phyloP scores from a whole-genome alignment of 2,329 filamentous ascomycete species.

The Pseudogymnoascus sp. region DNA sequence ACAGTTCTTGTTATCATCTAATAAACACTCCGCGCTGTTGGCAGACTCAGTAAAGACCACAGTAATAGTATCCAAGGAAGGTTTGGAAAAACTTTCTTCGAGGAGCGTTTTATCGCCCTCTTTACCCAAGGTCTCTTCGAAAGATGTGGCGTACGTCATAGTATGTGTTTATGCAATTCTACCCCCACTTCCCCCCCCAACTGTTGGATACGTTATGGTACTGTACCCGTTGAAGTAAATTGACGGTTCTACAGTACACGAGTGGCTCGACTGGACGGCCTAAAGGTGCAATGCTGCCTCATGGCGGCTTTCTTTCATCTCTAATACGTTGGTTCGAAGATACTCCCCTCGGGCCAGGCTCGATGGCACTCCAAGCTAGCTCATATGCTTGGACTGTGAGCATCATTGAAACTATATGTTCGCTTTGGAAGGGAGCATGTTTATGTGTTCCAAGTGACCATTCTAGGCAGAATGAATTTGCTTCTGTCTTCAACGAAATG shows the following conservation, averaged over 20 bases:
- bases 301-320: not conserved
- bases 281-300: not conserved
- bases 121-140: not conserved
- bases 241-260: not conserved
- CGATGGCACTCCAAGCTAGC: not conserved
- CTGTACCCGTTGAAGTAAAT: not conserved
- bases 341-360: not conserved
- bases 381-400: not conserved
- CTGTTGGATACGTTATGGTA: not conserved
- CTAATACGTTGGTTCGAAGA: not conserved
- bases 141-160: not conserved
- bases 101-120: not conserved
- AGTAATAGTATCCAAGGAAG: not conserved
- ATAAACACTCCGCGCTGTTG: not conserved
- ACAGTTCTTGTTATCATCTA: not conserved
- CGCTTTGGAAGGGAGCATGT: not conserved
- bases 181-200: not conserved
- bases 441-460: slow-evolving; percentile 22
- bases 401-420: not conserved
- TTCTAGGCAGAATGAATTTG: slow-evolving; percentile 17
- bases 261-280: not conserved
- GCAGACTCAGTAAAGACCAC: not conserved
- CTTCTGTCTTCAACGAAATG: slow-evolving; percentile 15
- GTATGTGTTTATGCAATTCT: not conserved
- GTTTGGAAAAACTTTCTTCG: not conserved